A percentile compares a stretch with the other conserved stretches of the same genome.
Evolutionary conservation across 768 basidiomycete species (phyloP).

Genomic region (Mycena filopes): DNA sequence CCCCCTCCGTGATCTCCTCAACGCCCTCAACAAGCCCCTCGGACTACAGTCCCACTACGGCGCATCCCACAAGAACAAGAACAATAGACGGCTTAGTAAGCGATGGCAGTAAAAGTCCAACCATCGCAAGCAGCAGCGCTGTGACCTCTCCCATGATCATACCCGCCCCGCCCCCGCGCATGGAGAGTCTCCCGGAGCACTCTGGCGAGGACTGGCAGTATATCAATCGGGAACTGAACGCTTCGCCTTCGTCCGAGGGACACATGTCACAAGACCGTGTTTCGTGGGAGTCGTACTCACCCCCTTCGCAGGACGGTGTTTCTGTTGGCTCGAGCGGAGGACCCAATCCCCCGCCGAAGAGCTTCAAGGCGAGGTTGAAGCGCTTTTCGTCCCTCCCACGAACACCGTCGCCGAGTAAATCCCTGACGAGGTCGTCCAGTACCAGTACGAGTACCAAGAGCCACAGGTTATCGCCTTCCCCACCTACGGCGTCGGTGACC

Average conservation of each 20-base stretch:
- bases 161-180: slow-evolving; percentile 46
- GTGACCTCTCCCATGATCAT: slow-evolving; percentile 49
- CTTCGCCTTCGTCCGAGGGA: slow-evolving; percentile 29
- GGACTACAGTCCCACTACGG: slow-evolving; percentile 25
- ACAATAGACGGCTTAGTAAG: slow-evolving; percentile 24
- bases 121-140: slow-evolving; percentile 31
- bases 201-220: slow-evolving; percentile 33
- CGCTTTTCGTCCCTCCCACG: slow-evolving; percentile 71
- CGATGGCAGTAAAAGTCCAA: slow-evolving; percentile 14
- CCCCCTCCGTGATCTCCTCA: slow-evolving; percentile 53
- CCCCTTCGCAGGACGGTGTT: slow-evolving; percentile 35
- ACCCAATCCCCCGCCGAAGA: slow-evolving; percentile 63
- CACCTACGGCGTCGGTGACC: slow-evolving; percentile 53
- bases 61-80: slow-evolving; percentile 18
- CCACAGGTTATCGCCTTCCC: slow-evolving; percentile 22
- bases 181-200: slow-evolving; percentile 39
- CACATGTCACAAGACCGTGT: slow-evolving; percentile 30
- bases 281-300: slow-evolving; percentile 35
- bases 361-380: slow-evolving; percentile 59
- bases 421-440: slow-evolving; percentile 40
- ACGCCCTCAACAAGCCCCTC: slow-evolving; percentile 35
- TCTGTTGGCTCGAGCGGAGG: slow-evolving; percentile 10
- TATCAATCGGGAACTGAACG: slow-evolving; percentile 31
- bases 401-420: slow-evolving; percentile 68
- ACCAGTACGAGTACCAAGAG: slow-evolving; percentile 38